Conservation (phyloP, 2,329 filamentous ascomycete species). For the Akanthomyces muscarius region DNA sequence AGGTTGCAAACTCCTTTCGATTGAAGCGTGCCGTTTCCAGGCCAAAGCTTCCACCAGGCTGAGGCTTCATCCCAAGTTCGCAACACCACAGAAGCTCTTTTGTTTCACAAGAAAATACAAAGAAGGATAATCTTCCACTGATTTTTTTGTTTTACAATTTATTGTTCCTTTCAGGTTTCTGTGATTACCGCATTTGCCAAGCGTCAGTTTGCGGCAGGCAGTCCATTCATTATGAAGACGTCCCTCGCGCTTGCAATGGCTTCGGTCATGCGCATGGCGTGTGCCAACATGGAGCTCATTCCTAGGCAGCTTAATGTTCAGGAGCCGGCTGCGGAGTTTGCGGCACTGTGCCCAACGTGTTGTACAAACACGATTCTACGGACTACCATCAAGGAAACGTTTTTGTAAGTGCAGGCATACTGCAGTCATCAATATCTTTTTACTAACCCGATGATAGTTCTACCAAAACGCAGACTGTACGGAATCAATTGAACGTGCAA, state of each 20-base stretch:
- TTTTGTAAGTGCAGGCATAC: not conserved
- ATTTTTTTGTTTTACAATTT: not conserved
- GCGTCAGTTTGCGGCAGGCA: not conserved
- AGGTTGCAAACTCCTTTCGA: not conserved
- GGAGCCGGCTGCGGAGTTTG: not conserved
- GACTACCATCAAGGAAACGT: constrained; percentile 6
- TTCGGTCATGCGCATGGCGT: not conserved
- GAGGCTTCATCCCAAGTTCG: not conserved
- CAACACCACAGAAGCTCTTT: not conserved
- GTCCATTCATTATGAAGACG: not conserved
- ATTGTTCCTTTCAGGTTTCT: not conserved
- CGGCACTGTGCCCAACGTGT: not conserved
- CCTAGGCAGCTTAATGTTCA: not conserved
- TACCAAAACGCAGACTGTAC: constrained; percentile 7
- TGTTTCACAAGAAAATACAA: not conserved
- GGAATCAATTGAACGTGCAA: not conserved
- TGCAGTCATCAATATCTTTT: not conserved
- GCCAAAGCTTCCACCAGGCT: not conserved
- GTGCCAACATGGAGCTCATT: not conserved
- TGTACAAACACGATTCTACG: not conserved
- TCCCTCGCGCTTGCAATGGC: not conserved
- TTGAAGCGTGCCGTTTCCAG: not conserved
- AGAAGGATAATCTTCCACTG: not conserved
- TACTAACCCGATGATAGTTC: not conserved
- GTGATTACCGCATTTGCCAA: not conserved